A percentile compares a stretch with the other conserved stretches of the same genome.
phyloP scores from a whole-genome alignment of 2,329 filamentous ascomycete species.

The Periconia sp. region DNA sequence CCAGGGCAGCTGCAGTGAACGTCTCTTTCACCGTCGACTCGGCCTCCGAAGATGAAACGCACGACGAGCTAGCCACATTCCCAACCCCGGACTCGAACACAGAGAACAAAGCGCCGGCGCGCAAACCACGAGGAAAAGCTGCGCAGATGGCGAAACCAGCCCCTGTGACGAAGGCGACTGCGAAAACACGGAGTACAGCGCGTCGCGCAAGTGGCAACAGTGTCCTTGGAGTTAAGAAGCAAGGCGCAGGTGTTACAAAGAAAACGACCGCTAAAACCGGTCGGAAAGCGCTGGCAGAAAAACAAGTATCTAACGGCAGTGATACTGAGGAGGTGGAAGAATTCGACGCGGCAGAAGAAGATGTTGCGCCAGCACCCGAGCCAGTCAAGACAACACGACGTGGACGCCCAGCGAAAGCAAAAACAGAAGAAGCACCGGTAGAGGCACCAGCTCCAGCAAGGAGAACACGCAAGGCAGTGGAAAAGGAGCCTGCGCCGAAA shows the following conservation, averaged over 20 bases:
- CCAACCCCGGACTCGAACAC: conserved; percentile 45
- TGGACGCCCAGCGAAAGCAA: conserved; percentile 65
- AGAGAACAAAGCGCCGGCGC: conserved; percentile 41
- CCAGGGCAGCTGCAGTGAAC: conserved; percentile 32
- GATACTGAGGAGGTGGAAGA: conserved; percentile 51
- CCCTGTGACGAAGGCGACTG: conserved; percentile 31
- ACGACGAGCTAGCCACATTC: conserved; percentile 37
- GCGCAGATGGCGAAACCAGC: conserved; percentile 26
- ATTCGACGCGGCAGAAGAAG: conserved; percentile 31
- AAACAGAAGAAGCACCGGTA: conserved; percentile 22
- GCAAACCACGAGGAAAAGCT: conserved; percentile 37
- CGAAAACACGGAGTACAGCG: conserved; percentile 39
- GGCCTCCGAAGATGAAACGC: conserved; percentile 45
- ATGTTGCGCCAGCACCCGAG: conserved; percentile 20
- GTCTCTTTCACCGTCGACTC: conserved; percentile 44
- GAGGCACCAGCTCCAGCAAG: conserved; percentile 28
- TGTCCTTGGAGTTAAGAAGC: conserved; percentile 41
- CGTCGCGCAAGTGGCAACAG: conserved; percentile 41
- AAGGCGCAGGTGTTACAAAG: conserved; percentile 38
- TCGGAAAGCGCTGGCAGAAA: conserved; percentile 47
- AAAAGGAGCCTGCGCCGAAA: conserved; percentile 22
- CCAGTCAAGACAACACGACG: conserved; percentile 30
- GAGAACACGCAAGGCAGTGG: conserved; percentile 31
- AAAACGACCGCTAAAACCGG: conserved; percentile 32
- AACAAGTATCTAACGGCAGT: conserved; percentile 42